Conservation (phyloP, 495 filamentous ascomycete genomes). For the Trichoderma orchidacearum region DNA sequence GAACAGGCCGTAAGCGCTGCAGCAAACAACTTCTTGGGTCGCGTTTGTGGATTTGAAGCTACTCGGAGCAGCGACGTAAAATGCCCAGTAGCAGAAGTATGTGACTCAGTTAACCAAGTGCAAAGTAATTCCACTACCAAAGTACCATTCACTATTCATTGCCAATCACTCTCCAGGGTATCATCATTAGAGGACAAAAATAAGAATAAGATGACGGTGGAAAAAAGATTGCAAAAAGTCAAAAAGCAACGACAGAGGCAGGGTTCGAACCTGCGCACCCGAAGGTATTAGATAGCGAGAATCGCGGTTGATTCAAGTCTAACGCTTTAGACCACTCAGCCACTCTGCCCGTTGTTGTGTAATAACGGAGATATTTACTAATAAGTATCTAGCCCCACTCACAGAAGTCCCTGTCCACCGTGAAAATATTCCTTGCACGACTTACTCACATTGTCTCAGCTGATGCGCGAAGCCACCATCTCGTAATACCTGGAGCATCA, state of each 20-base stretch:
- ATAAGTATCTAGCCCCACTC: not conserved
- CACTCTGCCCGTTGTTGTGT: not conserved
- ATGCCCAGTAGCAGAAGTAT: no score
- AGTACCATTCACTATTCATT: not conserved
- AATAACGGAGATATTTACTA: not conserved
- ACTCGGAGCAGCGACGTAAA: no score
- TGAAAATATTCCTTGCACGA: no score
- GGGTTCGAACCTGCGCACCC: slow-evolving; percentile 1
- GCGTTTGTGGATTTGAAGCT: no score
- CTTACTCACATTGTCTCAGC: no score
- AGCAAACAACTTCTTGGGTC: no score
- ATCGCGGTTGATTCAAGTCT: not conserved
- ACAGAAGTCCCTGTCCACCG: not conserved
- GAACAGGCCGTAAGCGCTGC: no score
- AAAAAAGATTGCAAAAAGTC: not conserved
- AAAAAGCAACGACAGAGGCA: not conserved
- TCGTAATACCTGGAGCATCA: no score
- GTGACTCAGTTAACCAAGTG: no score
- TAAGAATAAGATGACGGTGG: not conserved
- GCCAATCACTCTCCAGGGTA: no score
- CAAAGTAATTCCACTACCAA: not conserved
- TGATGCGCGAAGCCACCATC: no score
- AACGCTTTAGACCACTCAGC: slow-evolving; percentile 1
- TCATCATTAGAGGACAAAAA: no score
- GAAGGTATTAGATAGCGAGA: slow-evolving; percentile 1